These are phyloP conservation scores for Buddleja alternifolia DNA, from an alignment of 257 asterid species.

Conservation along the genomic window DNA sequence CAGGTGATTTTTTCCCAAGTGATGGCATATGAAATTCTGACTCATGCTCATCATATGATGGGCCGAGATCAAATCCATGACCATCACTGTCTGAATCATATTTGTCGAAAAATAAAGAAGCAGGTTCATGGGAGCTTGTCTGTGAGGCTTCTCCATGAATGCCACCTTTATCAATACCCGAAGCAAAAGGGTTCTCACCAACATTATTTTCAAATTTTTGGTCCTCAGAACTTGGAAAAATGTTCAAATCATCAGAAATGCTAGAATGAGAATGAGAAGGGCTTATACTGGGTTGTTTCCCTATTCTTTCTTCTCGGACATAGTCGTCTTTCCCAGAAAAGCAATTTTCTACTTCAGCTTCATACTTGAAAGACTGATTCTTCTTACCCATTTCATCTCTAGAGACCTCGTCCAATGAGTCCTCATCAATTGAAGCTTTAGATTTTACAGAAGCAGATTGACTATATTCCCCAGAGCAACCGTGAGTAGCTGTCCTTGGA, in stretches of 20 bases:
- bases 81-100: conserved; percentile 63
- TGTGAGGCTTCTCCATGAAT: conserved; percentile 38
- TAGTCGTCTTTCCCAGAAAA: conserved; percentile 42
- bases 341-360: conserved; percentile 37
- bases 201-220: conserved; percentile 40
- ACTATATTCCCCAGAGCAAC: conserved; percentile 35
- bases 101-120: conserved; percentile 58
- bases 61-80: conserved; percentile 40
- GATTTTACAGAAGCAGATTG: conserved; percentile 40
- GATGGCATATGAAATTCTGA: conserved; percentile 45
- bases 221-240: conserved; percentile 46
- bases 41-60: conserved; percentile 54
- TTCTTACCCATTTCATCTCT: conserved; percentile 24
- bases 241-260: conserved; percentile 45
- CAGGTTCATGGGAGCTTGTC: conserved; percentile 45
- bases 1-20: conserved; percentile 47
- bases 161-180: conserved; percentile 31
- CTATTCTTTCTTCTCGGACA: conserved; percentile 42
- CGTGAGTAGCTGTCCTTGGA: conserved; percentile 36
- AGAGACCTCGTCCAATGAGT: conserved; percentile 37
- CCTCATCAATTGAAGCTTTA: conserved; percentile 42
- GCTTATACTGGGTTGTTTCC: conserved; percentile 41
- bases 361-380: conserved; percentile 40
- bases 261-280: conserved; percentile 53
- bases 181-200: conserved; percentile 34